Conservation (phyloP, 2,329 filamentous ascomycete species). For the Tolypocladium ovalisporum region DNA sequence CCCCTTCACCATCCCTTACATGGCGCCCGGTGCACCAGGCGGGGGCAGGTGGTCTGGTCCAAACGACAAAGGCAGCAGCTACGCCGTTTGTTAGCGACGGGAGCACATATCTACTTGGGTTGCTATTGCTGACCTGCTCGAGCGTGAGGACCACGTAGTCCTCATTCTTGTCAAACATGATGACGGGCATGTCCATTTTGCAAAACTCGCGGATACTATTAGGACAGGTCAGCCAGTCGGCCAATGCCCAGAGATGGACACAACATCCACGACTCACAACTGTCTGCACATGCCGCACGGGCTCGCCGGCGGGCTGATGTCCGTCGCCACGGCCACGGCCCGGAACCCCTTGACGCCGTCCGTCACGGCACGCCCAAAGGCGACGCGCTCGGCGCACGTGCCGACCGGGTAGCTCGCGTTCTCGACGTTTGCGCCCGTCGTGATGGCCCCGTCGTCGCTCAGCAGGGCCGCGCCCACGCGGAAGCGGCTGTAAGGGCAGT, state of each 20-base stretch:
- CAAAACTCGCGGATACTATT: constrained; percentile 67
- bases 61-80: constrained; percentile 60
- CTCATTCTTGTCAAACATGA: constrained; percentile 85
- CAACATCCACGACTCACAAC: constrained; percentile 48
- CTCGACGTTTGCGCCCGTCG: constrained; percentile 74
- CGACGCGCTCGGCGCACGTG: constrained; percentile 92
- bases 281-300: constrained; percentile 97
- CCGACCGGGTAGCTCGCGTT: constrained; percentile 89
- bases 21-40: neutral
- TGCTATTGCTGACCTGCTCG: constrained; percentile 47
- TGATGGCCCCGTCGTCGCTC: constrained; percentile 27
- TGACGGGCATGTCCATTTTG: constrained; percentile 57
- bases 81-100: neutral
- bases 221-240: constrained; percentile 5
- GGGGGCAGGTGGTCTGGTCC: constrained; percentile 46
- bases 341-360: constrained; percentile 49
- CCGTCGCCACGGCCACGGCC: constrained; percentile 77
- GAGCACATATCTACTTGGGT: too few species aligned
- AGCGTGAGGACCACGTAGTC: constrained; percentile 61
- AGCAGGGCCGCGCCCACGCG: constrained; percentile 79
- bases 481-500: constrained; percentile 91
- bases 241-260: neutral
- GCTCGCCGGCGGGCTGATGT: constrained; percentile 56
- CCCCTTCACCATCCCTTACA: constrained; percentile 5
- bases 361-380: constrained; percentile 68